Conservation (phyloP, 768 basidiomycete species). For the Lenzites betulinus region DNA sequence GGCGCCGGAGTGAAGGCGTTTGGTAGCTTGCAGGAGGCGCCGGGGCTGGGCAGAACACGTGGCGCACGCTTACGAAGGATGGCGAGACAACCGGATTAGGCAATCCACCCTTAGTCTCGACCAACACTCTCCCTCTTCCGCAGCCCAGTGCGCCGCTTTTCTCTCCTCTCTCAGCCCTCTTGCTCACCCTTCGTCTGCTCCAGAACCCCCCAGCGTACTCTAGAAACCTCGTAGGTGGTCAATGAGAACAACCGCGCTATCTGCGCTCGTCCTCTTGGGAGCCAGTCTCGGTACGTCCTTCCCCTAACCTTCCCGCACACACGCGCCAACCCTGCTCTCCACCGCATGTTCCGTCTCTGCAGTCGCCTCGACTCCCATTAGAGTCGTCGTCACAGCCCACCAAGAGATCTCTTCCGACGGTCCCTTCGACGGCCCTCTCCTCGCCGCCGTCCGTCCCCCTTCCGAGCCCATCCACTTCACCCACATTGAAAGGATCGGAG, state of each 20-base stretch:
- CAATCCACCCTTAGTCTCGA: not conserved
- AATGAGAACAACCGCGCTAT: conserved; percentile 18
- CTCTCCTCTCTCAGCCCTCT: not conserved
- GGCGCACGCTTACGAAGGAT: not conserved
- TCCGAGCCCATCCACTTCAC: conserved; percentile 6
- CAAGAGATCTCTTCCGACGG: conserved; percentile 37
- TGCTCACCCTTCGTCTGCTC: not conserved
- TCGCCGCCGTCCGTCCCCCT: conserved; percentile 26
- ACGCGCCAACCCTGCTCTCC: not conserved
- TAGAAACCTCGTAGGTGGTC: not conserved
- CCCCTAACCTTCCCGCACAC: not conserved
- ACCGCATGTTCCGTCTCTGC: conserved; percentile 16
- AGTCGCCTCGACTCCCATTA: conserved; percentile 45
- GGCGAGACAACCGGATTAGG: not conserved
- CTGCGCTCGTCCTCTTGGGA: conserved; percentile 18
- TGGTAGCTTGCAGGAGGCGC: no score
- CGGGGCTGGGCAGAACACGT: not conserved
- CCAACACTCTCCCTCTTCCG: not conserved
- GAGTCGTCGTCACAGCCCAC: conserved; percentile 40
- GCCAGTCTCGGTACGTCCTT: conserved; percentile 21
- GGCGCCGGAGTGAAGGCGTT: no score
- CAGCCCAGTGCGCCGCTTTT: not conserved
- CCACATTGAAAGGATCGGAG: not conserved
- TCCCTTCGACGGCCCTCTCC: conserved; percentile 41
- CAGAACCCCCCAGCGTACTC: not conserved